Base-by-base conservation (phyloP, 352 stramenopile genomes). In the Globisporangium spiculum region DNA sequence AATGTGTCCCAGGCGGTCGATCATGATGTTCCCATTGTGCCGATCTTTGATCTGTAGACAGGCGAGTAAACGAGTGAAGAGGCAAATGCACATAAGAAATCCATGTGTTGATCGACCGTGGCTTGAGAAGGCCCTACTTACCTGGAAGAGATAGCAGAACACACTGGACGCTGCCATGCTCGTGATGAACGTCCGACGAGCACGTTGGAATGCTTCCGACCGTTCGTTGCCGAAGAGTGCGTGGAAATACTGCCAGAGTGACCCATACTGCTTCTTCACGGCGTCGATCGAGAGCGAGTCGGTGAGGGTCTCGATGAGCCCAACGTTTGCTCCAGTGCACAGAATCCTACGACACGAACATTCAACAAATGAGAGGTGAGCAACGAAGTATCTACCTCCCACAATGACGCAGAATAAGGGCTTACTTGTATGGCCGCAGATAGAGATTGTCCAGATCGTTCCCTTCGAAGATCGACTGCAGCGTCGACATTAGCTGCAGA, bases 1-100 rank as follows among this genome's bases (percentile, higher is more conserved):
- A 12, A 99, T 72, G 75, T 97, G 91, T 8, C 96, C 94, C 41
- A 81, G 65, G 24, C 76, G 89, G 70, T 98, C 93, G 41, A 99
- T 88, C 83, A 99, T 97, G 60, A 99, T 97, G 75, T 98, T 98
- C 9, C 94, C 96, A 73, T 99, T 99, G 83, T 99, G 96, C 3
- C 93, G 80, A 74, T 99, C 97, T 66, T 98, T 98, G 66, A 99
- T 79, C 62, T 72, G 41, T 26, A 57, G 12, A 18, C 1, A 36
- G 7, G 27, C 9, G 4, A 58, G 6, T 27, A 34, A 44, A 41
- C 12, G 10, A 18, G 26, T 5, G 27, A 41, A 32, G 36, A 16
- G 36, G 3, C 3, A 44, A 16, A 44, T 14, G 4, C 36, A 41
- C 18, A 4, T 59, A 7, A 59, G 53, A 18, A 8, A 58, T 24